Conservation (phyloP, 2,329 filamentous ascomycete genomes). For the Epichloe coenophiala region DNA sequence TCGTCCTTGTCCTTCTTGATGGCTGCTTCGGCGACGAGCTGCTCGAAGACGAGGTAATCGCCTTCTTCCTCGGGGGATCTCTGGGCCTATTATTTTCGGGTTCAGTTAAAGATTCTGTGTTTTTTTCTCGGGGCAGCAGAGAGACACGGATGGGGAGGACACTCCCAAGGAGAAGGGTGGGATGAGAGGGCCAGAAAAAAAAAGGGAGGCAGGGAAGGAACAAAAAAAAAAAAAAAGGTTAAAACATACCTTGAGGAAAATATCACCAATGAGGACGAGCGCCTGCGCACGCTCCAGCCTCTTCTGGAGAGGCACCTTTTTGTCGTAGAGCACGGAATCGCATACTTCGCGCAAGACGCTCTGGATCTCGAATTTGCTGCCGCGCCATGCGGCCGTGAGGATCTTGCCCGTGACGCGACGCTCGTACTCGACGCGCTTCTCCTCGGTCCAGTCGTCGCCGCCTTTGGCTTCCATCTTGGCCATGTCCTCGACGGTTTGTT, state of each 20-base stretch:
- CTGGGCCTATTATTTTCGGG: slow-evolving; percentile 46
- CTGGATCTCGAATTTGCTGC: slow-evolving; percentile 96
- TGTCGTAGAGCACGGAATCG: slow-evolving; percentile 69
- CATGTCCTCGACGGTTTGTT: slow-evolving; percentile 99
- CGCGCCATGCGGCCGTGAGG: slow-evolving; percentile 87
- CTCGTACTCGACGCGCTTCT: slow-evolving; percentile 92
- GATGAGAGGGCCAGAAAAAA: neutral
- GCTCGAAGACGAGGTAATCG: slow-evolving; percentile 97
- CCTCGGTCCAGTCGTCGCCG: slow-evolving; percentile 95
- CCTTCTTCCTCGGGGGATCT: slow-evolving; percentile 93
- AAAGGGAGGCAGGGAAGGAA: neutral
- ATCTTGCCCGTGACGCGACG: slow-evolving; percentile 95
- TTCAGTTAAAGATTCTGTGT: too few relatives aligned
- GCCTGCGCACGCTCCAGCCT: slow-evolving; percentile 83
- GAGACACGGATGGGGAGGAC: too few relatives aligned
- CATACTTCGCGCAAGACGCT: slow-evolving; percentile 90
- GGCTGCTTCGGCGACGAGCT: slow-evolving; percentile 90
- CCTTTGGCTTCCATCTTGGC: slow-evolving; percentile 87
- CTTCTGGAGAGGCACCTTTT: slow-evolving; percentile 70
- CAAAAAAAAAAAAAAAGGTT: neutral
- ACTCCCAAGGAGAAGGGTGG: too few relatives aligned
- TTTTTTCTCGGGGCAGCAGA: too few relatives aligned
- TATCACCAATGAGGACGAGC: slow-evolving; percentile 73
- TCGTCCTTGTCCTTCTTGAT: slow-evolving; percentile 88
- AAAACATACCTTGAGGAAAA: slow-evolving; percentile 64